Base-by-base conservation (phyloP, 768 basidiomycete genomes). In the Coprinellus micaceus region DNA sequence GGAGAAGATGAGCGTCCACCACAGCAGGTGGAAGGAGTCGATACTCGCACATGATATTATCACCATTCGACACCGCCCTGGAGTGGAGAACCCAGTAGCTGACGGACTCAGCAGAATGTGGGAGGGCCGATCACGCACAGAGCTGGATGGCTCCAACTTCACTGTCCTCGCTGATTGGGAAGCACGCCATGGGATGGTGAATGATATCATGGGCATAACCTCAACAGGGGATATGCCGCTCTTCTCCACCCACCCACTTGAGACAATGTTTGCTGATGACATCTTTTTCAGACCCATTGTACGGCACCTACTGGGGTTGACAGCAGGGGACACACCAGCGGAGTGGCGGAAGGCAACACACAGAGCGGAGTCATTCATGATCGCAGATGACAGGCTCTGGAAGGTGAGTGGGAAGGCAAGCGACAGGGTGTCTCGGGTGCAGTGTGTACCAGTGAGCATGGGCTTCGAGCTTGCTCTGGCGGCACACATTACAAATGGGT, bases 21-120 rank as follows among this genome's bases (percentile, higher is more conserved):
- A 74, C 53, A 66, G 66, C 5, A 56, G 69, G 0, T 75, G 72
- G 74, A 51, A 63, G 10, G 74, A 77, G 33, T 61, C 68, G 1
- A 59, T 76, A 0, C 28, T 73, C 0, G 60, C 54, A 1, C 57
- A 71, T 55, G 30, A 68, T 17, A 68, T 68, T 24, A 47, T 61
- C 0, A 64, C 67, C 50, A 61, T 70, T 0, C 67, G 58, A 2
- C 64, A 63, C 28, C 1, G n/a, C 1, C 62, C 62, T 17, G 60
- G 61, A 13, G 17, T 17, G 2, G 24, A 57, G 9, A 63, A 63
- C 41, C 36, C 36, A 17, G 30, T 57, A 1, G 58, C 68, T 11
- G 72, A 75, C 50, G 67, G 67, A 0, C 44, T 75, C 1, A 74
- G 71, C 45, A 6, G 66, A 19, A 47, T 56, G 29, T 59, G 21